Conservation (phyloP, 2,329 filamentous ascomycete genomes). For the Botrytis tulipae region DNA sequence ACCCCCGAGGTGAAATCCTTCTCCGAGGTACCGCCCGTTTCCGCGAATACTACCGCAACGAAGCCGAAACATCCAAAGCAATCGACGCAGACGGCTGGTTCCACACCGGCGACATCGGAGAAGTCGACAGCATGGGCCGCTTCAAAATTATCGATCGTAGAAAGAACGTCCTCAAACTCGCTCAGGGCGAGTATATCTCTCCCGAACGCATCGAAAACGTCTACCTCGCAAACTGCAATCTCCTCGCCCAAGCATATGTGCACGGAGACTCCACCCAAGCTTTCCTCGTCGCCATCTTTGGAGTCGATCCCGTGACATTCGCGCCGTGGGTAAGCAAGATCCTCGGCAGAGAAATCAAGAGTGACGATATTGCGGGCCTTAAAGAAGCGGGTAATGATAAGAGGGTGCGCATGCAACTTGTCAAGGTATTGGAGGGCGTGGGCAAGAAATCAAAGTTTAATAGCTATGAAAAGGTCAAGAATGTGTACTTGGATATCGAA, state of each 20-base stretch:
- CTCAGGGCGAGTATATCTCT: slow-evolving; percentile 97
- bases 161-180: slow-evolving; percentile 99
- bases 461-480: slow-evolving; percentile 80
- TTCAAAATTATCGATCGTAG: slow-evolving; percentile 93
- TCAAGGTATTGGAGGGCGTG: slow-evolving; percentile 76
- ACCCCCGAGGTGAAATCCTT: slow-evolving; percentile 86
- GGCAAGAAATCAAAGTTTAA: slow-evolving; percentile 86
- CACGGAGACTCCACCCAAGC: slow-evolving; percentile 86
- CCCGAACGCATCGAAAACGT: slow-evolving; percentile 97
- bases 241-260: slow-evolving; percentile 79
- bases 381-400: slow-evolving; percentile 65
- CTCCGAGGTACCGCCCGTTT: slow-evolving; percentile 80
- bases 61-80: slow-evolving; percentile 78
- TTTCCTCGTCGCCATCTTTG: slow-evolving; percentile 81
- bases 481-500: slow-evolving; percentile 73
- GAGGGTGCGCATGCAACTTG: slow-evolving; percentile 69
- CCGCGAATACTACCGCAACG: slow-evolving; percentile 84
- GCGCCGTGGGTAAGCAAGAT: slow-evolving; percentile 76
- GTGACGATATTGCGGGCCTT: slow-evolving; percentile 65
- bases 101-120: slow-evolving; percentile 88
- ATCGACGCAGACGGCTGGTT: slow-evolving; percentile 94
- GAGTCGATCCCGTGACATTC: slow-evolving; percentile 81
- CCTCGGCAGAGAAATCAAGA: slow-evolving; percentile 62
- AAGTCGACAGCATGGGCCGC: slow-evolving; percentile 79
- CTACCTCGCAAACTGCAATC: slow-evolving; percentile 76